Evolutionary conservation across 768 basidiomycete species (phyloP).

Genomic region (Psilocybe tampanensis): DNA sequence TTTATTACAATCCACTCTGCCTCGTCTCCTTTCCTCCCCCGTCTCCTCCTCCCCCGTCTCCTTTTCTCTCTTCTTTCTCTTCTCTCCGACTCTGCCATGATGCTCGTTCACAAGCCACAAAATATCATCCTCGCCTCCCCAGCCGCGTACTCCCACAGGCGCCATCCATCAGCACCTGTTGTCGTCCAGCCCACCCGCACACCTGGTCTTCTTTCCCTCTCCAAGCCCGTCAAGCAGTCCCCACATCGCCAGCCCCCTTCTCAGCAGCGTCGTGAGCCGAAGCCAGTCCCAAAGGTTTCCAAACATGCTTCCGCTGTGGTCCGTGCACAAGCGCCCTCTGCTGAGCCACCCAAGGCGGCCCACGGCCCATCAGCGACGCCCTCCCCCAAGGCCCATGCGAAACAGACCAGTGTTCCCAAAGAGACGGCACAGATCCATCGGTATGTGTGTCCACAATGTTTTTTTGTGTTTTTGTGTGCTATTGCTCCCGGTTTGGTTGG

Average conservation of each 20-base stretch:
- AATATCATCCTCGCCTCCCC: conserved; percentile 30
- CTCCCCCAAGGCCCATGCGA: conserved; percentile 31
- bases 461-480: not conserved
- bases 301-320: conserved; percentile 24
- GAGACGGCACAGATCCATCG: conserved; percentile 29
- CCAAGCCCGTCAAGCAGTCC: conserved; percentile 50
- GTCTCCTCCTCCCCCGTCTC: conserved; percentile 20
- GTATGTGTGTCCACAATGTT: conserved; percentile 5
- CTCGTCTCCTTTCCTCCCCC: conserved; percentile 15
- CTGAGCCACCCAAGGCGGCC: conserved; percentile 21
- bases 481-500: no score
- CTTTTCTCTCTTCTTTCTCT: conserved; percentile 21
- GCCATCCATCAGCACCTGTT: conserved; percentile 70
- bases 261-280: conserved; percentile 28
- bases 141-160: conserved; percentile 45
- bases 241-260: conserved; percentile 26
- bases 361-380: conserved; percentile 33
- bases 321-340: conserved; percentile 30
- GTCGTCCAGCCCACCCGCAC: conserved; percentile 73
- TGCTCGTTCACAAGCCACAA: conserved; percentile 51
- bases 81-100: conserved; percentile 47
- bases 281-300: conserved; percentile 31
- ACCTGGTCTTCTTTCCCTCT: conserved; percentile 72
- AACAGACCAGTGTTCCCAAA: conserved; percentile 29
- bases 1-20: conserved; percentile 14